phyloP scores from a whole-genome alignment of 2,329 filamentous ascomycete species.

The Xylariaceae sp. region DNA sequence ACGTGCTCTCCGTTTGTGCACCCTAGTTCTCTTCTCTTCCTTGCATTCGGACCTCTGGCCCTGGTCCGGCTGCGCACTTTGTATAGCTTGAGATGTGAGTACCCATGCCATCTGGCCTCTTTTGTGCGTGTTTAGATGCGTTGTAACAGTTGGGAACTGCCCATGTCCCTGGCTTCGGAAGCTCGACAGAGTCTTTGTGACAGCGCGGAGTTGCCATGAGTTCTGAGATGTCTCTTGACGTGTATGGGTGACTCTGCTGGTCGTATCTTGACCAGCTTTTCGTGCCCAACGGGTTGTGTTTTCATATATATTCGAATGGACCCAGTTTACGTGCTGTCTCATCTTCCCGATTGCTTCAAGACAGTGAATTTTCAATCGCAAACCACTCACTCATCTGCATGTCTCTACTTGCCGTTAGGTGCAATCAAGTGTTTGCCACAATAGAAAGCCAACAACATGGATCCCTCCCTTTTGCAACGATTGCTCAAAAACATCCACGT shows the following conservation, averaged over 20 bases:
- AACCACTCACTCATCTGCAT: constrained; percentile 17
- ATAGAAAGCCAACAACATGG: constrained; percentile 14
- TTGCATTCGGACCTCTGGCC: constrained; percentile 20
- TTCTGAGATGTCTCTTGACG: neutral
- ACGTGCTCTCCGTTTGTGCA: constrained; percentile 15
- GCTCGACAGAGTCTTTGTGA: constrained; percentile 10
- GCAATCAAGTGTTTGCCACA: constrained; percentile 17
- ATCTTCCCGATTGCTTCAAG: constrained; percentile 21
- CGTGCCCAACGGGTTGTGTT: neutral
- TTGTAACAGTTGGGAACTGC: constrained; percentile 10
- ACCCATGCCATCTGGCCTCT: constrained; percentile 14
- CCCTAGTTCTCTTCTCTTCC: constrained; percentile 13
- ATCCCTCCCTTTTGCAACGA: no score
- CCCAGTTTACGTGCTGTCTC: constrained; percentile 16
- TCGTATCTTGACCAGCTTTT: no score
- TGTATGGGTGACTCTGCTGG: neutral
- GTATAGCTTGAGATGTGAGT: constrained; percentile 18
- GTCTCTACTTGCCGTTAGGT: constrained; percentile 19
- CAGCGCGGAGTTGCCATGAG: constrained; percentile 14
- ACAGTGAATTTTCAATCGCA: constrained; percentile 12
- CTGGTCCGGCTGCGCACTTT: constrained; percentile 19
- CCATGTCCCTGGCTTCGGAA: constrained; percentile 2
- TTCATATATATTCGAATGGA: constrained; percentile 15
- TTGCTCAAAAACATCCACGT: constrained; percentile 3
- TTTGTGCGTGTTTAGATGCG: constrained; percentile 1